phyloP scores from a whole-genome alignment of 169 alveolate genomes.

The Ichthyophthirius multifiliis region DNA sequence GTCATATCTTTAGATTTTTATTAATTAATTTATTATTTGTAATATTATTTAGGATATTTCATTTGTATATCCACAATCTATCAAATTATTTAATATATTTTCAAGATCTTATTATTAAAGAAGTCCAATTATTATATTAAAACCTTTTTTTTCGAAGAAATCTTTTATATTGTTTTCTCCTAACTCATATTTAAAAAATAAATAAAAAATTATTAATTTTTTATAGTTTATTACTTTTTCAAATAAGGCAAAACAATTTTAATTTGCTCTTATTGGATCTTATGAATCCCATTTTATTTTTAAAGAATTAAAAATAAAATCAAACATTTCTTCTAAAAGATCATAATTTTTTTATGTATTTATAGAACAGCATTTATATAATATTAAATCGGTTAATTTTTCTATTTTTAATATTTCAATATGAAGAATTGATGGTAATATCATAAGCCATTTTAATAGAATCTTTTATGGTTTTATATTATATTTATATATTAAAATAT shows the following conservation, averaged over 20 bases:
- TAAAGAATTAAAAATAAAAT: background rate
- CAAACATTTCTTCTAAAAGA: background rate
- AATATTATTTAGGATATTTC: background rate
- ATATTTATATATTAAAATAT: background rate
- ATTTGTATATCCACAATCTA: background rate
- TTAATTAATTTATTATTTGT: background rate
- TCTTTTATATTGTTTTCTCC: background rate
- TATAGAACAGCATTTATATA: background rate
- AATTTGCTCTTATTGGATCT: background rate
- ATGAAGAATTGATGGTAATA: background rate
- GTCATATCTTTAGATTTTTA: background rate
- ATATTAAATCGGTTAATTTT: too few species aligned
- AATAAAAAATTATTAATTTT: background rate
- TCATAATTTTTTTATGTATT: background rate
- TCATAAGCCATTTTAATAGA: background rate
- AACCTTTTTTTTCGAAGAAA: background rate
- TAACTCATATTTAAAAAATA: background rate
- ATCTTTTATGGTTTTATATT: background rate
- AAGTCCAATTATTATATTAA: background rate
- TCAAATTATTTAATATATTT: background rate
- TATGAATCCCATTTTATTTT: background rate
- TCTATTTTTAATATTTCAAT: too few species aligned
- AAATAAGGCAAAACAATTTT: background rate
- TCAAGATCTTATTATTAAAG: background rate
- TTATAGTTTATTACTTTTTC: background rate